Base-by-base conservation (phyloP, 108 stramenopile species). In the Cylindrotheca fusiformis region DNA sequence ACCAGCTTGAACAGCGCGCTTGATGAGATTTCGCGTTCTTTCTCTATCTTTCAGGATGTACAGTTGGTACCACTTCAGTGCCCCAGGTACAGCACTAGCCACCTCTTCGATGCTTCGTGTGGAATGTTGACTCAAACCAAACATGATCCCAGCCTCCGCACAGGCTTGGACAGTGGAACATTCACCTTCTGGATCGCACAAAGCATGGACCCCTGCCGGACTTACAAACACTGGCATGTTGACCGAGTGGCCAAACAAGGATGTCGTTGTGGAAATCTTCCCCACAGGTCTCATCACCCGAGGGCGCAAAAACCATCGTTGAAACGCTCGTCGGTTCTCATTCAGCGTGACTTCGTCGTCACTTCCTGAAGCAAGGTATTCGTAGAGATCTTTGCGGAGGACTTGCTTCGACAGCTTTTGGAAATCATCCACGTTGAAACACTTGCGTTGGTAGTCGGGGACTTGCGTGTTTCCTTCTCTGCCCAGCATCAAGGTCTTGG, bases 181-280 rank as follows among this genome's bases (percentile, higher is more conserved):
- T 76, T 92, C 91, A 4, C 90, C 90, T 0, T 55, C 72, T 17
- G 65, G 68, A 44, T 81, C 76, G 31, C 79, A 80, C 4, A 92
- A 76, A 1, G 76, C 81, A 60, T 88, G 87, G 1, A 92, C 87
- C 23, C 90, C 90, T 18, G 90, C 90, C 2, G 90, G 90, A 56
- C 67, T 72, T 24, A 78, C 60, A 58, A 88, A 92, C 46, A 92
- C 68, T 2, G 90, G 90, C 72, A 92, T 67, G 10, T 56, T 68
- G 29, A 92, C 54, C 10, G 52, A 18, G 20, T 67, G 48, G 0
- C 30, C 55, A 51, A 48, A 86, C 1, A 88, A 59, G 10, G 69
- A 56, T 22, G 69, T 75, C 12, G 58, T 56, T 2, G 87, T 88
- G 28, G 72, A 74, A 52, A 87, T 60, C 0, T 55, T 57, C 3